Conservation (phyloP, 306 rosid species). For the Hylodesmum podocarpum region DNA sequence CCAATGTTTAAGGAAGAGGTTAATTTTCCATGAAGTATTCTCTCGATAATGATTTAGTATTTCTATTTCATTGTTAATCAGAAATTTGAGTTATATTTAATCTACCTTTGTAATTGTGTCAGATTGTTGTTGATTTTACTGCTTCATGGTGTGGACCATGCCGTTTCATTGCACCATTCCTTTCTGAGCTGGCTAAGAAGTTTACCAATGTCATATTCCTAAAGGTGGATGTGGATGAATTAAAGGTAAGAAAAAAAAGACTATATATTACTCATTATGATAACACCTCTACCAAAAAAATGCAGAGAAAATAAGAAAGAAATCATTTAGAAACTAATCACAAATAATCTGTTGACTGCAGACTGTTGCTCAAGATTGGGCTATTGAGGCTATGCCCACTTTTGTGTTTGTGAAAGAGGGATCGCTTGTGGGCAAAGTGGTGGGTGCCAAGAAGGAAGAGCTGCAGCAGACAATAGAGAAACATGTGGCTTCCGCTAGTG, state of each 20-base stretch:
- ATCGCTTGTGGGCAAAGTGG: constrained; percentile 68
- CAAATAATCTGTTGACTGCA: constrained; percentile 32
- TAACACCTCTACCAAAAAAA: neutral
- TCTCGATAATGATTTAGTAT: neutral
- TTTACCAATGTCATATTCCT: constrained; percentile 55
- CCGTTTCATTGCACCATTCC: constrained; percentile 77
- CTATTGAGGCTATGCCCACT: constrained; percentile 96
- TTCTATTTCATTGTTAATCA: neutral
- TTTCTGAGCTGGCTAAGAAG: constrained; percentile 74
- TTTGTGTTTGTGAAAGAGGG: constrained; percentile 91
- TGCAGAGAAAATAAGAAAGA: neutral
- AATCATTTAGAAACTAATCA: neutral
- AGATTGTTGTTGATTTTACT: constrained; percentile 86
- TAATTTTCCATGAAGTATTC: neutral
- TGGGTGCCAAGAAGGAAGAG: constrained; percentile 90
- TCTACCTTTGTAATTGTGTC: constrained; percentile 18
- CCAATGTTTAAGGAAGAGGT: neutral
- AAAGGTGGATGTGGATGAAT: constrained; percentile 89
- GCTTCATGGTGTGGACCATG: constrained; percentile 99
- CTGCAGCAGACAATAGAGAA: constrained; percentile 62
- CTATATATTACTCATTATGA: neutral
- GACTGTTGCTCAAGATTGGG: constrained; percentile 89
- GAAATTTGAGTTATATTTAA: neutral
- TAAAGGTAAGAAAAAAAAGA: constrained; percentile 52
- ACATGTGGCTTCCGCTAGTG: constrained; percentile 46